Base-by-base conservation (phyloP, 495 filamentous ascomycete species). In the Geopyxis carbonaria region DNA sequence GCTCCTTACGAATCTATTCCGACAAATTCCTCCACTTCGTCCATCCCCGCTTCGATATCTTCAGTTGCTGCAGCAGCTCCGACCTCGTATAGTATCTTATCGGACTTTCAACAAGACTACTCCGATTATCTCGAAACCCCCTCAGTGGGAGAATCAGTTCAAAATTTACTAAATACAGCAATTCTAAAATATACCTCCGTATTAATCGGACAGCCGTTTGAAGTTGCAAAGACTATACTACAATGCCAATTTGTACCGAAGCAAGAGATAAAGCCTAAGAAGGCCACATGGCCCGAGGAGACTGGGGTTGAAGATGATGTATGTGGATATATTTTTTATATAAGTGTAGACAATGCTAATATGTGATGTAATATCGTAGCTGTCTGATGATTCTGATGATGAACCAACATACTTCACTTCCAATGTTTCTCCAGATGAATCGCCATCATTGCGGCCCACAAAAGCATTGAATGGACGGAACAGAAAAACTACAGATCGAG, bases 171-270 rank as follows among this genome's bases (percentile, higher is more conserved):
- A 22, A 80, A 93, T 54, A 73, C 82, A 50, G 73, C 85, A 34
- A 45, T 86, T 56, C 80, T 82, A 66, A 86, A 83, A 51, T 97
- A 97, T 58, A 73, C 70, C 22, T 75, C 73, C 44, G 70, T 89
- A 13, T 54, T 93, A 46, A 70, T 91, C 45, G 74, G 80, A n/a
- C 89, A 95, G 57, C 89, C 89, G 15, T 93, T 95, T 57, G 86
- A 94, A 60, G 84, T 93, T 41, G 83, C 87, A 49, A 95, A 93
- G 71, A 91, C 72, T 3, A 67, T 95, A 34, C 58, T 95, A 51
- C 89, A 97, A 61, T 75, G 82, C 28, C 74, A 77, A 54, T 59
- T 69, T 24, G 63, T 65, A 16, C 59, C 62, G 0, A 61, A 58
- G 33, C 48, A 57, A 35, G 46, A 49, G 9, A 52, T 15, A 6